These are phyloP conservation scores for Raffaelea arxii DNA, from an alignment of 2,329 filamentous ascomycete genomes.

Conservation along the genomic window DNA sequence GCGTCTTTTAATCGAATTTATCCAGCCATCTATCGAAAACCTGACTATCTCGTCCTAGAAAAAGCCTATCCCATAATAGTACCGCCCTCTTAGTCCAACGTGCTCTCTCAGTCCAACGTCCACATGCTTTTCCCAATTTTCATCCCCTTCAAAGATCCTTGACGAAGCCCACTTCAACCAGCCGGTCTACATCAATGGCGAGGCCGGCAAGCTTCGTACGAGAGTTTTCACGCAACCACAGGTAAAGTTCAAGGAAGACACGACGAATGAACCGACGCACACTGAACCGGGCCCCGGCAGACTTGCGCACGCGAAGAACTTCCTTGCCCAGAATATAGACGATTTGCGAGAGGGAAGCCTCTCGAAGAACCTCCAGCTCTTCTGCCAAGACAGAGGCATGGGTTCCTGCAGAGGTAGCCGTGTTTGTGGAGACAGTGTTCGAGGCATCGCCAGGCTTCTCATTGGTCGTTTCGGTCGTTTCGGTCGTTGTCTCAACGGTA, in stretches of 20 bases:
- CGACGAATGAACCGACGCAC: conserved; percentile 28
- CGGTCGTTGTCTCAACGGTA: not conserved
- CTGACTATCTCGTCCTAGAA: no score
- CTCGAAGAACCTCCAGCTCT: conserved; percentile 33
- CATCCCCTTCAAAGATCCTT: conserved; percentile 55
- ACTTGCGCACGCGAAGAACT: conserved; percentile 38
- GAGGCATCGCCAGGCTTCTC: not conserved
- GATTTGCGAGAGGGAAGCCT: conserved; percentile 36
- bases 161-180: conserved; percentile 61
- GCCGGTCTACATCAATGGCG: conserved; percentile 44
- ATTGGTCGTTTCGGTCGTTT: not conserved
- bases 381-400: conserved; percentile 6
- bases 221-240: conserved; percentile 58
- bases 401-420: not conserved
- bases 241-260: conserved; percentile 41
- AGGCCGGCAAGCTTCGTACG: conserved; percentile 57
- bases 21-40: no score
- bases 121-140: no score
- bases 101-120: no score
- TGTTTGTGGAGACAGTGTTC: not conserved
- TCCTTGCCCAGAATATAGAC: conserved; percentile 54
- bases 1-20: no score
- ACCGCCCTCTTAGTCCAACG: no score
- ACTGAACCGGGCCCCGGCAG: not conserved
- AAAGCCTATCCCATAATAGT: no score